phyloP scores from a whole-genome alignment of 1,284 basidiomycete genomes.

The Mycosarcoma maydis region DNA sequence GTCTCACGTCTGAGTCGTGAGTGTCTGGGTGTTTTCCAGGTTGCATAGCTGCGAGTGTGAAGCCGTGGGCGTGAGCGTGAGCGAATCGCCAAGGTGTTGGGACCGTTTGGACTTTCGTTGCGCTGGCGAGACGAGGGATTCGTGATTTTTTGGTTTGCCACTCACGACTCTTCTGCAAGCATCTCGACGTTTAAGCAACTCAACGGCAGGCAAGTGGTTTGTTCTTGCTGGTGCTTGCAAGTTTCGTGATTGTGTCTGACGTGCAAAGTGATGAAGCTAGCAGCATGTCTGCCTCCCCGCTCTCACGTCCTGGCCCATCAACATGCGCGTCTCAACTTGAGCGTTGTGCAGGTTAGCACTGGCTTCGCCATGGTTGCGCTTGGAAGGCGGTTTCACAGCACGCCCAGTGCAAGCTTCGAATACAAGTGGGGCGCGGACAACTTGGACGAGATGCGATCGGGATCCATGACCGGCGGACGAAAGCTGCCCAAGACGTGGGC shows the following conservation, averaged over 20 bases:
- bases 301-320: slow-evolving; percentile 1
- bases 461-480: background rate
- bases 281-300: slow-evolving; percentile 23
- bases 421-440: slow-evolving; percentile 9
- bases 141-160: too few species aligned
- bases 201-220: too few species aligned
- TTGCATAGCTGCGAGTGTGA: too few species aligned
- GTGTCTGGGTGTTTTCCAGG: too few species aligned
- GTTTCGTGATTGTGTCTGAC: background rate
- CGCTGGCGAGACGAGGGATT: too few species aligned
- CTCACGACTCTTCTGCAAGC: too few species aligned
- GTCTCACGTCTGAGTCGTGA: too few species aligned
- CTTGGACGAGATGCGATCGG: slow-evolving; percentile 21
- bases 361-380: background rate
- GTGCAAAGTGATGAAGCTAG: slow-evolving; percentile 18
- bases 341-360: background rate
- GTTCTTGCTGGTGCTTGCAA: too few species aligned
- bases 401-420: background rate
- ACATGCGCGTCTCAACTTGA: slow-evolving; percentile 4
- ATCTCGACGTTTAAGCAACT: too few species aligned
- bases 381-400: background rate
- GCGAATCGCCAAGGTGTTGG: too few species aligned
- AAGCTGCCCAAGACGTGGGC: slow-evolving; percentile 39
- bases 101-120: too few species aligned
- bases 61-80: too few species aligned